A percentile compares a stretch with the other conserved stretches of the same genome.
Evolutionary conservation across 768 basidiomycete species (phyloP).

Genomic region (Dentipellis fragilis): DNA sequence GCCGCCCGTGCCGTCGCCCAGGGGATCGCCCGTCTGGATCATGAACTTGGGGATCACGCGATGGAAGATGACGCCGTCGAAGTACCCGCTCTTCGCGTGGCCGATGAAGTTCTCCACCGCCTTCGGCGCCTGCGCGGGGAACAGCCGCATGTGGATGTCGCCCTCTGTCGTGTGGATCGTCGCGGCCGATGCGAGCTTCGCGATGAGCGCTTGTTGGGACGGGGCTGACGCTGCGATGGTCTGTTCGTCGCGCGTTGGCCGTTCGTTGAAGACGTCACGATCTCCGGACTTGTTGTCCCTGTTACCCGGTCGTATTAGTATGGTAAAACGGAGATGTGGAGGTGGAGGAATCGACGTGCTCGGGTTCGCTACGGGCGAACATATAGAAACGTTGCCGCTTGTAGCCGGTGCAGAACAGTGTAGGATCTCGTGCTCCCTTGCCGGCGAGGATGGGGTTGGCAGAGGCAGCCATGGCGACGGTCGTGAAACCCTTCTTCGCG

Average conservation of each 20-base stretch:
- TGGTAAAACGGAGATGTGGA: neutral
- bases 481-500: slow-evolving; percentile 74
- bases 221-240: slow-evolving; percentile 63
- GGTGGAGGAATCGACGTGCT: slow-evolving; percentile 41
- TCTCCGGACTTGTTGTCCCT: slow-evolving; percentile 84
- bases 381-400: slow-evolving; percentile 91
- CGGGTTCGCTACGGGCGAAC: slow-evolving; percentile 85
- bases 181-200: slow-evolving; percentile 66
- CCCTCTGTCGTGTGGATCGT: slow-evolving; percentile 94
- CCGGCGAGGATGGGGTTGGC: slow-evolving; percentile 90
- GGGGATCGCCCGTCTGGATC: slow-evolving; percentile 93
- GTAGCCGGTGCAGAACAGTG: slow-evolving; percentile 86
- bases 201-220: slow-evolving; percentile 42
- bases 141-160: slow-evolving; percentile 82
- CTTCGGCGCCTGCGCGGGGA: slow-evolving; percentile 88
- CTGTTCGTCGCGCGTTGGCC: slow-evolving; percentile 93
- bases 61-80: slow-evolving; percentile 91
- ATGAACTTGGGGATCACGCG: slow-evolving; percentile 98
- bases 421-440: slow-evolving; percentile 79
- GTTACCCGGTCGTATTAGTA: neutral
- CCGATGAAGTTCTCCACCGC: slow-evolving; percentile 98
- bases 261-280: slow-evolving; percentile 96
- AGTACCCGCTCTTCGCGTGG: slow-evolving; percentile 81
- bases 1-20: slow-evolving; percentile 93
- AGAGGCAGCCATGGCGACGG: slow-evolving; percentile 91